These are phyloP conservation scores for Phytophthora uliginosa DNA, from an alignment of 352 stramenopile genomes.

Conservation along the genomic window DNA sequence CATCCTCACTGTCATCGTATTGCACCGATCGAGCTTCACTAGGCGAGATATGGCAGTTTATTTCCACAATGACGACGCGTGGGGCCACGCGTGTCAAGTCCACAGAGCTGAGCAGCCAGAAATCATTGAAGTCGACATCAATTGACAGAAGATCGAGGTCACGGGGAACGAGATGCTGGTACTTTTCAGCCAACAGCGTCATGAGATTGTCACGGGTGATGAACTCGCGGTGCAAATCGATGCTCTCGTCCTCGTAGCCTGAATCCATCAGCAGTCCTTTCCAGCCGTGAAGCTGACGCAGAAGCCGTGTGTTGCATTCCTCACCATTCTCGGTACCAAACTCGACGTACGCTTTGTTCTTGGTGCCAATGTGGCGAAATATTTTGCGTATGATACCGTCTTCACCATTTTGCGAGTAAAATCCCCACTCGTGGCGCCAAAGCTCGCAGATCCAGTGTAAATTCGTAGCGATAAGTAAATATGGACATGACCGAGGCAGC, in stretches of 20 bases:
- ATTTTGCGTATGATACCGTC: conserved; percentile 72
- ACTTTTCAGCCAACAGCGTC: conserved; percentile 50
- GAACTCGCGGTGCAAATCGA: conserved; percentile 69
- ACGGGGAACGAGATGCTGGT: conserved; percentile 42
- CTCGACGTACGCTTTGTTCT: conserved; percentile 60
- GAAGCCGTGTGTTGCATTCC: conserved; percentile 73
- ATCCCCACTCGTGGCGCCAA: conserved; percentile 73
- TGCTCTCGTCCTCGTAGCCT: conserved; percentile 44
- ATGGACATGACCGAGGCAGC: conserved; percentile 30
- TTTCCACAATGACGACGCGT: conserved; percentile 69
- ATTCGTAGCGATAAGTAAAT: conserved; percentile 5
- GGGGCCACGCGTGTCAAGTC: conserved; percentile 54
- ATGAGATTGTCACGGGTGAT: conserved; percentile 77
- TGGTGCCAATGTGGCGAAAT: conserved; percentile 59
- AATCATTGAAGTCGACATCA: conserved; percentile 86
- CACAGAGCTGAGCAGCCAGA: conserved; percentile 70
- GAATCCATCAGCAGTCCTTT: conserved; percentile 73
- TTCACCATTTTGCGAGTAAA: conserved; percentile 79
- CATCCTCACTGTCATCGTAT: conserved; percentile 49
- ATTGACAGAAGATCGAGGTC: conserved; percentile 76
- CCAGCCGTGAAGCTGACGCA: conserved; percentile 62
- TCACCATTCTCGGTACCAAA: conserved; percentile 67
- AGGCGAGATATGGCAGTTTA: conserved; percentile 68
- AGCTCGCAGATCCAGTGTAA: conserved; percentile 64
- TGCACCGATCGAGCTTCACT: conserved; percentile 54